A percentile compares a stretch with the other conserved stretches of the same genome.
Evolutionary conservation across 805 yeast genomes (phyloP).

Genomic region (Lipomyces orientalis): DNA sequence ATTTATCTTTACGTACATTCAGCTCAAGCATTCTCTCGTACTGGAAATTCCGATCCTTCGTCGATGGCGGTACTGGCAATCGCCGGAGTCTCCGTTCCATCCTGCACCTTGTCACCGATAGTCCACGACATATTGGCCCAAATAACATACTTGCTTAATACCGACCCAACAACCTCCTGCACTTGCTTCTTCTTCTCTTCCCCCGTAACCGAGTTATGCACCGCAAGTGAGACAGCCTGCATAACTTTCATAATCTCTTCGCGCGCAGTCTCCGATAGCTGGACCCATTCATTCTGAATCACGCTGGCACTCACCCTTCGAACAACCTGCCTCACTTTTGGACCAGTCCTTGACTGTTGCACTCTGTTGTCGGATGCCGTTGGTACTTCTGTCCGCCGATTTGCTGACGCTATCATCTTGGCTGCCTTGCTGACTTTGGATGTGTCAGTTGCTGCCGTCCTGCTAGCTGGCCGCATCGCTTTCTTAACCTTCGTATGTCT

Average conservation of each 20-base stretch:
- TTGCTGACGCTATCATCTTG: neutral
- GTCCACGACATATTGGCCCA: neutral
- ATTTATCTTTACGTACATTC: slow-evolving; percentile 18
- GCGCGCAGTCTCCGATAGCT: slow-evolving; percentile 20
- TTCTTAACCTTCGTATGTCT: neutral
- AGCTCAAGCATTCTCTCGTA: slow-evolving; percentile 26
- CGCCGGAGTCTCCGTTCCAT: slow-evolving; percentile 19
- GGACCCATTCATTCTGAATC: slow-evolving; percentile 21
- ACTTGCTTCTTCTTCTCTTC: slow-evolving; percentile 25
- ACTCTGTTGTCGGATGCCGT: neutral
- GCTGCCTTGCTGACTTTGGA: neutral
- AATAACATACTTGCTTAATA: slow-evolving; percentile 7
- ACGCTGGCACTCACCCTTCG: slow-evolving; percentile 15
- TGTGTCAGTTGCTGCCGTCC: neutral
- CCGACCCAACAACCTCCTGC: slow-evolving; percentile 19
- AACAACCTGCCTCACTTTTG: slow-evolving; percentile 14
- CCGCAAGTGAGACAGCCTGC: slow-evolving; percentile 22
- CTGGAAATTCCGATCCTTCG: slow-evolving; percentile 29
- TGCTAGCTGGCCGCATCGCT: neutral
- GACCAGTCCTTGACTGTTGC: neutral
- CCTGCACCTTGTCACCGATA: slow-evolving; percentile 12
- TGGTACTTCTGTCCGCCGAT: neutral
- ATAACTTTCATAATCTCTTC: slow-evolving; percentile 22
- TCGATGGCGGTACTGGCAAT: slow-evolving; percentile 29
- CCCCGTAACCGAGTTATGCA: slow-evolving; percentile 10